These are phyloP conservation scores for Terana coerulea DNA, from an alignment of 768 basidiomycete genomes.

Conservation along the genomic window DNA sequence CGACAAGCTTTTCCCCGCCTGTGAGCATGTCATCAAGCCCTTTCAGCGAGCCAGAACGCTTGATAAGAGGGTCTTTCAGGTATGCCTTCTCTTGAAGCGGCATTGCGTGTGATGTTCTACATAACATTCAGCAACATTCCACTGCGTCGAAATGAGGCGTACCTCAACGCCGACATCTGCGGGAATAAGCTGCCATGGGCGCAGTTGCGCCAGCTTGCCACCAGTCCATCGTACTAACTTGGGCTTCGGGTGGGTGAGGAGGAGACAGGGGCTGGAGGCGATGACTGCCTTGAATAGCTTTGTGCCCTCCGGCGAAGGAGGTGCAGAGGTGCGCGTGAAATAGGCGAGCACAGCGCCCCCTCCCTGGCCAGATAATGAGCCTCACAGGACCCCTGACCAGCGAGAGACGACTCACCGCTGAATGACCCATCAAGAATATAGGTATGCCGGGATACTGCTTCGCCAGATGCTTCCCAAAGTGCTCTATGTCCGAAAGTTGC, in stretches of 20 bases:
- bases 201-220: constrained; percentile 39
- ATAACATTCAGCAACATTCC: constrained; percentile 29
- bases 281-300: constrained; percentile 59
- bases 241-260: constrained; percentile 55
- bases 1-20: constrained; percentile 54
- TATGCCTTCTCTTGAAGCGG: constrained; percentile 38
- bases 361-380: constrained; percentile 45
- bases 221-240: constrained; percentile 52
- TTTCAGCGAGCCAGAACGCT: constrained; percentile 50
- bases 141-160: constrained; percentile 41
- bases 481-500: constrained; percentile 66
- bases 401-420: constrained; percentile 49
- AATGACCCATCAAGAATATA: constrained; percentile 73
- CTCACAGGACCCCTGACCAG: neutral
- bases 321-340: constrained; percentile 36
- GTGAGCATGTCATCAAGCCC: constrained; percentile 61
- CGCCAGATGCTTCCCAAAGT: constrained; percentile 55
- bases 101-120: constrained; percentile 23
- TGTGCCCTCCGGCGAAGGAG: constrained; percentile 32
- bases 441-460: constrained; percentile 45
- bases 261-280: constrained; percentile 62
- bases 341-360: constrained; percentile 63
- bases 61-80: constrained; percentile 56
- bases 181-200: constrained; percentile 52
- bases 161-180: constrained; percentile 51